Percentiles rank a stretch among this genome's conserved stretches.
Conservation (phyloP, 371 early-diverging fungal species). For the Mucor piriformis region DNA sequence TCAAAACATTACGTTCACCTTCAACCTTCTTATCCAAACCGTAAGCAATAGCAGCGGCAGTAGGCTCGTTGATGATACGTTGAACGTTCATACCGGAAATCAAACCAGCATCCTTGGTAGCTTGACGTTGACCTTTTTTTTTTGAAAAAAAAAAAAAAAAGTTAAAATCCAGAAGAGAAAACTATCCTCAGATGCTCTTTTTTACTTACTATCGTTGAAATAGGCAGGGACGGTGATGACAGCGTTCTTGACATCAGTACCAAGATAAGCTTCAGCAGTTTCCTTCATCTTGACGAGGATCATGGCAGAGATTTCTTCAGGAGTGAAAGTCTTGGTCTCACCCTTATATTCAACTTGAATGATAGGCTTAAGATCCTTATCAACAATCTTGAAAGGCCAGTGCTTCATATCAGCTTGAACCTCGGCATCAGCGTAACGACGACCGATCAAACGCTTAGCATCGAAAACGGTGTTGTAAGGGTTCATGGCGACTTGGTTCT, state of each 20-base stretch:
- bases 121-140: conserved; percentile 88
- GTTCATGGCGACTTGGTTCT: conserved; percentile 87
- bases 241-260: conserved; percentile 79
- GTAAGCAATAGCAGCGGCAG: conserved; percentile 96
- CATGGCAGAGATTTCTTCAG: conserved; percentile 94
- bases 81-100: conserved; percentile 83
- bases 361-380: conserved; percentile 74
- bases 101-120: conserved; percentile 84
- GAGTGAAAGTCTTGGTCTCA: conserved; percentile 84
- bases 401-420: conserved; percentile 91
- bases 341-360: conserved; percentile 83
- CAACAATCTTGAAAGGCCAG: conserved; percentile 86
- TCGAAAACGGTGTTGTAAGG: conserved; percentile 91
- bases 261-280: conserved; percentile 87
- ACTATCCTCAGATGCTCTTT: background rate
- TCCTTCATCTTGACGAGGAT: conserved; percentile 92
- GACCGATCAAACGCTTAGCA: conserved; percentile 97
- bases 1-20: conserved; percentile 86
- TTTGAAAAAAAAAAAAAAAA: conserved; percentile 33
- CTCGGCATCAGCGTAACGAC: conserved; percentile 87
- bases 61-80: conserved; percentile 95
- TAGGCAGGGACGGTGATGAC: conserved; percentile 97
- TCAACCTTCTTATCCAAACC: conserved; percentile 81
- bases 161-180: conserved; percentile 15
- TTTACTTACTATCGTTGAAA: conserved; percentile 60